phyloP scores from a whole-genome alignment of 768 basidiomycete genomes.

The Pseudohyphozyma bogoriensis region DNA sequence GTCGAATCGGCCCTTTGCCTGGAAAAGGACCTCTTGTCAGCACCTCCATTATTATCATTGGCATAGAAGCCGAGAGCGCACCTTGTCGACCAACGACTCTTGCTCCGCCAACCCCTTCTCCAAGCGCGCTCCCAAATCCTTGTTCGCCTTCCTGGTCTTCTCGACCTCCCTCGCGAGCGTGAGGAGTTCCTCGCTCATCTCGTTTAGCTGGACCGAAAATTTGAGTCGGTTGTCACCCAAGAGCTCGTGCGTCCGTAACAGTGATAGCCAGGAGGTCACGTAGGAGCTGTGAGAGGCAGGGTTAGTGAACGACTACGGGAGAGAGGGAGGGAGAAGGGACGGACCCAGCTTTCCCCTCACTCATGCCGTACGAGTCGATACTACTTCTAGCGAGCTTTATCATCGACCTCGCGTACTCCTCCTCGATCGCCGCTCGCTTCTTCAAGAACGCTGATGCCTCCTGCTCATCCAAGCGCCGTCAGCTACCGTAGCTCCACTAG shows the following conservation, averaged over 20 bases:
- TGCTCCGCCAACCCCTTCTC: constrained; percentile 82
- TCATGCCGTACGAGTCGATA: constrained; percentile 68
- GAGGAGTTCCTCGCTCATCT: constrained; percentile 92
- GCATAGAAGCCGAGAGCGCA: constrained; percentile 14
- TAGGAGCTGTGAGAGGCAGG: constrained; percentile 35
- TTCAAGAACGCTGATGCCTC: constrained; percentile 89
- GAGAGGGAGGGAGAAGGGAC: constrained; percentile 33
- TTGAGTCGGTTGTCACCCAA: constrained; percentile 81
- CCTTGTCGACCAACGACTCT: constrained; percentile 73
- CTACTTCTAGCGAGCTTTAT: constrained; percentile 72
- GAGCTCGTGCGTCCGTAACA: constrained; percentile 76
- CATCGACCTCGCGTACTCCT: constrained; percentile 81
- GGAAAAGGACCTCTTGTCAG: constrained; percentile 63
- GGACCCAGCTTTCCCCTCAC: constrained; percentile 92
- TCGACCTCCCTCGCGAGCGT: constrained; percentile 84
- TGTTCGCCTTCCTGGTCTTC: constrained; percentile 87
- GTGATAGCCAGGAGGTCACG: constrained; percentile 76
- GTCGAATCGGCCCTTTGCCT: constrained; percentile 71
- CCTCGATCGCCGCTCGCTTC: constrained; percentile 83
- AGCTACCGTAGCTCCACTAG: not conserved
- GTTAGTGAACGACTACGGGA: not conserved
- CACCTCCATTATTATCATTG: not conserved
- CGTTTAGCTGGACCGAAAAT: constrained; percentile 76
- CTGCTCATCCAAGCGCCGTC: not conserved
- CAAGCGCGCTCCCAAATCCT: constrained; percentile 78